phyloP scores from a whole-genome alignment of 805 yeast species.

The Candida ortonii region DNA sequence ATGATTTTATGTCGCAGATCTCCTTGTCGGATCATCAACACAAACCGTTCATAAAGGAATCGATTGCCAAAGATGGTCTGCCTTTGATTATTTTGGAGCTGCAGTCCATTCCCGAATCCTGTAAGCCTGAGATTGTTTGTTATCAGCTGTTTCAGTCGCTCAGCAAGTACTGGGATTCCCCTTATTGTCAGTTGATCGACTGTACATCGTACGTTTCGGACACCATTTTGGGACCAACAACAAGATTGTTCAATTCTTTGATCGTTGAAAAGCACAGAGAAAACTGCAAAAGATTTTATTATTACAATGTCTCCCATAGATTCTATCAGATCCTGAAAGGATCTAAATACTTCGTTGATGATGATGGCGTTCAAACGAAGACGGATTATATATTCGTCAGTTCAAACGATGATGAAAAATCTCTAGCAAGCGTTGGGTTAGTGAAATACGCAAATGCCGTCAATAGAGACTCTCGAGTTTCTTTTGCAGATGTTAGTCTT shows the following conservation, averaged over 20 bases:
- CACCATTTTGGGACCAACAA: conserved; percentile 7
- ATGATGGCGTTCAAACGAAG: conserved; percentile 9
- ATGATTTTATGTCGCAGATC: conserved; percentile 72
- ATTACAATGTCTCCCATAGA: conserved; percentile 45
- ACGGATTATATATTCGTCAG: conserved; percentile 38
- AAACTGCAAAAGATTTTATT: conserved; percentile 54
- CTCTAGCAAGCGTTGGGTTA: conserved; percentile 44
- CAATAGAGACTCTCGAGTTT: conserved; percentile 49
- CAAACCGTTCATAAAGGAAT: conserved; percentile 53
- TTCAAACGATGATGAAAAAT: conserved; percentile 43
- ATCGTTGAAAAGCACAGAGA: conserved; percentile 48
- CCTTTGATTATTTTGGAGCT: conserved; percentile 62
- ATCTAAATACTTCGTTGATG: conserved; percentile 6
- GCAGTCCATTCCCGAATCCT: conserved; percentile 35
- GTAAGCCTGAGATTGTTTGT: conserved; percentile 48
- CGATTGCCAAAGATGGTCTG: conserved; percentile 68
- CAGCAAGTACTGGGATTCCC: conserved; percentile 68
- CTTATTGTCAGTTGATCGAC: conserved; percentile 62
- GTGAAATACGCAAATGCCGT: conserved; percentile 40
- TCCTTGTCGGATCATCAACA: conserved; percentile 50
- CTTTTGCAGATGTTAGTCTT: conserved; percentile 49
- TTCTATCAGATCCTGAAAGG: conserved; percentile 18
- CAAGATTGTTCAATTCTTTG: conserved; percentile 28
- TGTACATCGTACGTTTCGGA: conserved; percentile 52
- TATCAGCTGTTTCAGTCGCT: conserved; percentile 63